Percentiles rank a stretch among this genome's conserved stretches.
phyloP scores from a whole-genome alignment of 192 early-diverging fungal genomes.

The Mortierella antarctica region DNA sequence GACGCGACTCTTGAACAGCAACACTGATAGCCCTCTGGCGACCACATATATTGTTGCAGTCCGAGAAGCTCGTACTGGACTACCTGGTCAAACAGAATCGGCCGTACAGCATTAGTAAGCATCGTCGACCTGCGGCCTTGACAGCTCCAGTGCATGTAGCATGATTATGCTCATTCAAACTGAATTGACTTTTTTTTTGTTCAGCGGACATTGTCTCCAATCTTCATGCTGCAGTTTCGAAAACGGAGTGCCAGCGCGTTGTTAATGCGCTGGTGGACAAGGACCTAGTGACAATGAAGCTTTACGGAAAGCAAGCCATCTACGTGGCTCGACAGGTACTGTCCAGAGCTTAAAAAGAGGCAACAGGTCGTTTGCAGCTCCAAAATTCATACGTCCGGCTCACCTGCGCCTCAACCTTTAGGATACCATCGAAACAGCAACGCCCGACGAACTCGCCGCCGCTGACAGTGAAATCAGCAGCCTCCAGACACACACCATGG shows the following conservation, averaged over 20 bases:
- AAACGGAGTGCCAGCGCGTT: constrained; percentile 53
- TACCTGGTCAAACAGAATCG: constrained; percentile 60
- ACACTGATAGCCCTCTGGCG: not conserved
- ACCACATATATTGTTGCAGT: constrained; percentile 8
- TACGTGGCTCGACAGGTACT: constrained; percentile 59
- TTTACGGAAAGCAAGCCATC: constrained; percentile 59
- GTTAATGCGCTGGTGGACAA: constrained; percentile 50
- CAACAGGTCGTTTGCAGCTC: not conserved
- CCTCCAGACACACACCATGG: constrained; percentile 64
- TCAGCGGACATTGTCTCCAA: constrained; percentile 59
- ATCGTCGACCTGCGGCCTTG: not conserved
- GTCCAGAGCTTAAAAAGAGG: not conserved
- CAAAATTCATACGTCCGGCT: not conserved
- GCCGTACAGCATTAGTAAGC: constrained; percentile 61
- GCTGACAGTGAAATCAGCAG: constrained; percentile 64
- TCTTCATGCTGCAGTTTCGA: constrained; percentile 53
- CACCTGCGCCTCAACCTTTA: not conserved
- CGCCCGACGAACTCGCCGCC: constrained; percentile 56
- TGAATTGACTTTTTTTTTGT: not conserved
- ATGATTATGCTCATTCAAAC: not conserved
- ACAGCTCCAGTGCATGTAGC: not conserved
- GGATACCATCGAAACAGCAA: constrained; percentile 55
- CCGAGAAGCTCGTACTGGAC: constrained; percentile 56
- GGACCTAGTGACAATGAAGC: constrained; percentile 42
- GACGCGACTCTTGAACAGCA: not conserved